Percentiles rank a stretch among this genome's conserved stretches.
phyloP scores from a whole-genome alignment of 164 flowering plant species.

The Brasenia schreberi region DNA sequence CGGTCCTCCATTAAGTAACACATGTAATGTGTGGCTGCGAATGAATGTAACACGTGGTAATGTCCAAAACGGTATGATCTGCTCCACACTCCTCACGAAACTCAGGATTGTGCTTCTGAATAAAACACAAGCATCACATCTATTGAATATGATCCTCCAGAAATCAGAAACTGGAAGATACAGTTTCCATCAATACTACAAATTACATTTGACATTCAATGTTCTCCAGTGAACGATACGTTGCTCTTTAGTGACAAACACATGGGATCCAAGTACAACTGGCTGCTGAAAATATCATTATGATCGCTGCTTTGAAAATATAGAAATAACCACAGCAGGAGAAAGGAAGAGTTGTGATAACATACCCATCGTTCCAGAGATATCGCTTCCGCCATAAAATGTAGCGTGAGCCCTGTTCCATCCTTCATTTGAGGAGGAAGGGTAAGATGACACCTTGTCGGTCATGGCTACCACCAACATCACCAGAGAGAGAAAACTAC shows the following conservation, averaged over 20 bases:
- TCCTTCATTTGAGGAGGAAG: constrained; percentile 24
- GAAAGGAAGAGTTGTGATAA: background rate
- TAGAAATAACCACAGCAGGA: background rate
- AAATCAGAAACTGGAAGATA: background rate
- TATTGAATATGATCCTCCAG: no score
- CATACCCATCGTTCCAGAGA: constrained; percentile 79
- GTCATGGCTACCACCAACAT: background rate
- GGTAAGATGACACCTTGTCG: background rate
- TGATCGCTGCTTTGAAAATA: background rate
- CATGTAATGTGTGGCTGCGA: no score
- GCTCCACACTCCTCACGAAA: no score
- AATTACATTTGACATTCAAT: no score
- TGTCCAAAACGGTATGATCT: no score
- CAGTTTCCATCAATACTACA: no score
- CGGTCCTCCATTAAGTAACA: no score
- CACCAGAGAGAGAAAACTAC: constrained; percentile 13
- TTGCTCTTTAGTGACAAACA: background rate
- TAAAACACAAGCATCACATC: no score
- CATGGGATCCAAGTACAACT: background rate
- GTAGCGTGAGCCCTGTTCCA: constrained; percentile 67
- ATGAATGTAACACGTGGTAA: no score
- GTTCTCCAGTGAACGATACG: background rate
- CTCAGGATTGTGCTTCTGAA: no score
- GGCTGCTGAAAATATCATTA: background rate
- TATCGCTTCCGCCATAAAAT: constrained; percentile 65